phyloP scores from a whole-genome alignment of 106 monocot genomes.

The Iris macrosiphon region DNA sequence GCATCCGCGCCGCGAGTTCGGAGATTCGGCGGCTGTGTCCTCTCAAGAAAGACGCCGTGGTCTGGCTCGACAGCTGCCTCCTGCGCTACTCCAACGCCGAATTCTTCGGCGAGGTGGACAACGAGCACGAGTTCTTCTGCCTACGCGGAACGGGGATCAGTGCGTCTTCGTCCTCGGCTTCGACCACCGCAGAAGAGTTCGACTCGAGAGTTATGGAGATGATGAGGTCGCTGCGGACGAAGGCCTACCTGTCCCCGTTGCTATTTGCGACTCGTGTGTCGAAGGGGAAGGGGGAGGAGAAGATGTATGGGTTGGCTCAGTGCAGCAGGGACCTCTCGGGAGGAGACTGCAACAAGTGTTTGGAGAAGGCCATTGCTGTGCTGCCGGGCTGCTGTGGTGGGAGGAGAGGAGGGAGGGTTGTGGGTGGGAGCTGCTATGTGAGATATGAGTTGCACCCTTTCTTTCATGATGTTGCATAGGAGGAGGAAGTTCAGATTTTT shows the following conservation, averaged over 20 bases:
- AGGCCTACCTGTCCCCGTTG: conserved; percentile 11
- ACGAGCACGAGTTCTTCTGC: background rate
- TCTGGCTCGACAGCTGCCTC: conserved; percentile 39
- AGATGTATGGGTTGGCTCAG: conserved; percentile 36
- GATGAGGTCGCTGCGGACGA: conserved; percentile 17
- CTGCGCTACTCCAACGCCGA: conserved; percentile 4
- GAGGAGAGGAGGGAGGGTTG: conserved; percentile 33
- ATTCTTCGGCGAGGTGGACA: conserved; percentile 37
- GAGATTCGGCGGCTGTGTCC: conserved; percentile 16
- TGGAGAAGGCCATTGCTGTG: conserved; percentile 18
- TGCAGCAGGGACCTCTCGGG: conserved; percentile 30
- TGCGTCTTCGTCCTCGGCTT: background rate
- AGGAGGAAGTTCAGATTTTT: too few species aligned
- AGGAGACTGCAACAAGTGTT: conserved; percentile 28
- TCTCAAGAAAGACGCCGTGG: conserved; percentile 16
- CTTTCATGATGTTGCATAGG: too few species aligned
- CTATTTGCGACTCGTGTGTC: conserved; percentile 12
- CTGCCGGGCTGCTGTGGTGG: conserved; percentile 23
- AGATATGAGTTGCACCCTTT: conserved; percentile 52
- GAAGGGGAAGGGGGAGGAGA: background rate
- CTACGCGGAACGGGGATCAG: background rate
- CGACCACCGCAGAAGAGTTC: background rate
- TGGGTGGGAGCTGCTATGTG: conserved; percentile 34
- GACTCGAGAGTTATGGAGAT: conserved; percentile 15
- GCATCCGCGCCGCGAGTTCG: conserved; percentile 17